Evolutionary conservation across 2,329 filamentous ascomycete species (phyloP), one percentile per base, ranked within the genome.

Genomic region (Epichloe amarillans): DNA sequence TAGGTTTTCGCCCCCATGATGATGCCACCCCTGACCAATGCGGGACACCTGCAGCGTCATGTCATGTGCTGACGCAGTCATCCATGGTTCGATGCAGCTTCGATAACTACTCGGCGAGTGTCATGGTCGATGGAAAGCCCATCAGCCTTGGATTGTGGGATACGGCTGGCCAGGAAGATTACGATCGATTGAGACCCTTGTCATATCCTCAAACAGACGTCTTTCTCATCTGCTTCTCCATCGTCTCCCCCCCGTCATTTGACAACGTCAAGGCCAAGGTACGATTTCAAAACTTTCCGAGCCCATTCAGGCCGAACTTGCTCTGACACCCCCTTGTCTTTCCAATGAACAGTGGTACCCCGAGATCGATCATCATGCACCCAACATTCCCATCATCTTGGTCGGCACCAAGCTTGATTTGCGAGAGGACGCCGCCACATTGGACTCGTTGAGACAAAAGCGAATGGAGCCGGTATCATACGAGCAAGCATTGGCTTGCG

Each of bases 221-320:
- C 46, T 97, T 97, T 71, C 76, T 97, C 58, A 96, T 97, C 67
- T 97, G 91, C 73, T 97, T 97, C 72, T 96, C 90, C 58, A 94
- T 97, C 65, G 90, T 96, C 71, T 94, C 87, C 81, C 91, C 91
- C 46, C 88, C 93, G 21, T 96, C 91, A 35, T 97, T 96, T 65
- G 93, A 97, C 72, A 98, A 98, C 81, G 91, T 98, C 66, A 93
- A 89, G 73, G 90, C 90, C 54, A 98, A 97, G 84, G 90, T 95
- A 75, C 58, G 75, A 49, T 21, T 19, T 30, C 15, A 45, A 15
- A 11, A 26, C 14, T 10, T 7, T 21, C 6, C 10, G 12, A 23
- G 5, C 21, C 46, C 23, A 8, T 23, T 33, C 30, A 35, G 17
- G 6, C 3, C 37, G 2, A 17, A 33, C 3, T 21, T 23, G 30